These are phyloP conservation scores for Toxoplasma gondii DNA, from an alignment of 169 alveolate species.

Conservation along the genomic window DNA sequence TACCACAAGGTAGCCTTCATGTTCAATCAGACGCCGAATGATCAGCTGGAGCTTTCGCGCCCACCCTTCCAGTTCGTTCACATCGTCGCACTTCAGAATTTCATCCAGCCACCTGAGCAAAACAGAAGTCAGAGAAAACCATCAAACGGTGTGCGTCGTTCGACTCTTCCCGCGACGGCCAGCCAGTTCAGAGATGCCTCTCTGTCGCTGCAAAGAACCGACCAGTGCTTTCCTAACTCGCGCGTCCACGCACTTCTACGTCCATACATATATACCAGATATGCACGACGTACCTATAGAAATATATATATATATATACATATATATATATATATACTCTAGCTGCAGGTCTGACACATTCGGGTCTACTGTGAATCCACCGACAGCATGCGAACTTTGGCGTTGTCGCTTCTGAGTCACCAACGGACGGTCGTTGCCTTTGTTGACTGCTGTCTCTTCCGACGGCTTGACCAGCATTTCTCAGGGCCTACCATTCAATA, in stretches of 20 bases:
- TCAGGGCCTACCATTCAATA: slow-evolving; percentile 43
- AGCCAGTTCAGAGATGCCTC: not conserved
- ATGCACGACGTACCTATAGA: not conserved
- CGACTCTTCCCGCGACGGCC: not conserved
- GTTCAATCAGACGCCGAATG: slow-evolving; percentile 45
- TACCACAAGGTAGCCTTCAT: slow-evolving; percentile 51
- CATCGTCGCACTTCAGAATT: slow-evolving; percentile 55
- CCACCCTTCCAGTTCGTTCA: slow-evolving; percentile 49
- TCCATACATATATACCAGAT: not conserved
- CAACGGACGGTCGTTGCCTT: too few relatives aligned
- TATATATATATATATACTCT: not conserved
- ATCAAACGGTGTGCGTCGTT: not conserved
- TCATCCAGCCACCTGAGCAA: slow-evolving; percentile 61
- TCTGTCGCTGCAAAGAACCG: not conserved
- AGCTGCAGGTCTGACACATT: not conserved
- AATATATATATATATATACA: not conserved
- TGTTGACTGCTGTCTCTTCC: too few relatives aligned
- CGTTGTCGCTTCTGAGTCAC: too few relatives aligned
- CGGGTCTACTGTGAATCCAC: too few relatives aligned
- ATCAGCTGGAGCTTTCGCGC: slow-evolving; percentile 39
- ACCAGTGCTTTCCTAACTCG: too few relatives aligned
- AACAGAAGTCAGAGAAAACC: not conserved
- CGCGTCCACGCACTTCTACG: not conserved
- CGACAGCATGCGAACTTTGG: too few relatives aligned
- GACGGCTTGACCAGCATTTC: too few relatives aligned